phyloP scores from a whole-genome alignment of 768 basidiomycete species.

The Russula sp. region DNA sequence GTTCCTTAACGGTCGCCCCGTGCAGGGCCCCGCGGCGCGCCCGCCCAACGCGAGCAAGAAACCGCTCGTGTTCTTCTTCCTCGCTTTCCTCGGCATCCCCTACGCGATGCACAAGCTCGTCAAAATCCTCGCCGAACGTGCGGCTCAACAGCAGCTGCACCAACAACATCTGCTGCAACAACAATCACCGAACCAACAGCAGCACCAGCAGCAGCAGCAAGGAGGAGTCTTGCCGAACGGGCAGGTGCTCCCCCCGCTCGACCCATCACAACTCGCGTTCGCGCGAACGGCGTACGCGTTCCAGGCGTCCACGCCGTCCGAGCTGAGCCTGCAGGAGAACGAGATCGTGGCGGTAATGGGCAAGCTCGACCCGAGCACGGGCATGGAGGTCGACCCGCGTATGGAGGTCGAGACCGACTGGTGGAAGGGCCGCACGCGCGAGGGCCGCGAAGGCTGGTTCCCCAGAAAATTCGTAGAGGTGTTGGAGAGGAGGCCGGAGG shows the following conservation, averaged over 20 bases:
- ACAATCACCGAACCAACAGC: not conserved
- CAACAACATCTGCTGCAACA: conserved; percentile 18
- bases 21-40: conserved; percentile 36
- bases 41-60: conserved; percentile 71
- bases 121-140: conserved; percentile 61
- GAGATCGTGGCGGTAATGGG: conserved; percentile 91
- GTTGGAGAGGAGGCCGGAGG: conserved; percentile 38
- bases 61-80: conserved; percentile 87
- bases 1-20: conserved; percentile 60
- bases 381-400: conserved; percentile 59
- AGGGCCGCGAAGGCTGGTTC: conserved; percentile 93
- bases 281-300: conserved; percentile 79
- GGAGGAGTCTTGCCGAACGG: conserved; percentile 27
- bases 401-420: conserved; percentile 63
- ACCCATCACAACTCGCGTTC: conserved; percentile 77
- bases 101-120: conserved; percentile 91
- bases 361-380: conserved; percentile 64
- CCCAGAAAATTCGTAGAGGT: conserved; percentile 83
- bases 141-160: conserved; percentile 37
- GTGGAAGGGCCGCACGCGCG: conserved; percentile 92
- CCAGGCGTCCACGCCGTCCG: conserved; percentile 61
- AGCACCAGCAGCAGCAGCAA: not conserved
- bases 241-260: conserved; percentile 48
- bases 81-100: conserved; percentile 89
- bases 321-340: conserved; percentile 76